Conservation (phyloP, 768 basidiomycete species). For the Tricholoma furcatifolium region DNA sequence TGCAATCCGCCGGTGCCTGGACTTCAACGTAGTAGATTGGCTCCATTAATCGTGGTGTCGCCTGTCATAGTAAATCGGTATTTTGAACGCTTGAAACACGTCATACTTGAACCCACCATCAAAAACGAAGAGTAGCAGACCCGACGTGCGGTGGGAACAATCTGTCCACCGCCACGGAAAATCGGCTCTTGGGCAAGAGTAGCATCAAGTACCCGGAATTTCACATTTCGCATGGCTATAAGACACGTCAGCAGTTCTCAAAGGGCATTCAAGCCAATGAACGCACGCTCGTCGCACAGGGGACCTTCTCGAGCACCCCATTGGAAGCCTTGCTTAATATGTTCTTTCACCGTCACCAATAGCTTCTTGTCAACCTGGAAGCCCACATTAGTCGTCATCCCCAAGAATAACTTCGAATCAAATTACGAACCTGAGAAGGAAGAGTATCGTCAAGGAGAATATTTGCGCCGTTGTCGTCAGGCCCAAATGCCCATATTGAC, state of each 20-base stretch:
- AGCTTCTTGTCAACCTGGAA: slow-evolving; percentile 88
- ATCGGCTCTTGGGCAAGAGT: slow-evolving; percentile 93
- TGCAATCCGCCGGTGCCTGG: slow-evolving; percentile 98
- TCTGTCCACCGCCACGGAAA: slow-evolving; percentile 96
- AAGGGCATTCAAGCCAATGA: neutral
- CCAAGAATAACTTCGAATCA: neutral
- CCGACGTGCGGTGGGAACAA: slow-evolving; percentile 97
- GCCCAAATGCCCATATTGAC: slow-evolving; percentile 99
- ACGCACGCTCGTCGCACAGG: slow-evolving; percentile 96
- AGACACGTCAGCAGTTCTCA: neutral
- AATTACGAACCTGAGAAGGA: slow-evolving; percentile 73
- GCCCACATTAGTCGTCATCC: neutral
- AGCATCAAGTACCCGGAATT: slow-evolving; percentile 94
- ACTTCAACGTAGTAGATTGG: slow-evolving; percentile 99
- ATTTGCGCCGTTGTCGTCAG: slow-evolving; percentile 93
- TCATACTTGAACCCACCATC: slow-evolving; percentile 70
- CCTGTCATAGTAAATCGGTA: slow-evolving; percentile 43
- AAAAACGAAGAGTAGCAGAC: slow-evolving; percentile 99
- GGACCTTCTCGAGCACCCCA: slow-evolving; percentile 99
- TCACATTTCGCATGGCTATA: slow-evolving; percentile 95
- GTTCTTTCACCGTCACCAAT: slow-evolving; percentile 85
- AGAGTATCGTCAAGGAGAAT: slow-evolving; percentile 93
- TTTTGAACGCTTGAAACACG: slow-evolving; percentile 4
- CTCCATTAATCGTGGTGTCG: slow-evolving; percentile 93
- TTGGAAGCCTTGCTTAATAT: slow-evolving; percentile 98